Percentiles rank a stretch among this genome's conserved stretches.
These are phyloP conservation scores for Euphrasia arctica DNA, from an alignment of 305 asterid genomes.

Conservation along the genomic window DNA sequence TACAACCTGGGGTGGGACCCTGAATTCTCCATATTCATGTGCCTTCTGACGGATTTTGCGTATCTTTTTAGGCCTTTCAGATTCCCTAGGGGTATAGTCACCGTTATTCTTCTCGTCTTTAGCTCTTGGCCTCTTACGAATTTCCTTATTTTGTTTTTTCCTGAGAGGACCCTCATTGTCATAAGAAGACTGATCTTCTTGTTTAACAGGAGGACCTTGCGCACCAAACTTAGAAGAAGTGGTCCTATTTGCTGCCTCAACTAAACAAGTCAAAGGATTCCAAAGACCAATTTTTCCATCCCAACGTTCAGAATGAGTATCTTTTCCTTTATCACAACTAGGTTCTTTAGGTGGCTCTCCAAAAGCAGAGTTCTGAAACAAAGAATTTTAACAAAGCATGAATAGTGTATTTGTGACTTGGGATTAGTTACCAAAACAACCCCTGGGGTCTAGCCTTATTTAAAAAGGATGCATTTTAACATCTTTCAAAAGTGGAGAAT, in stretches of 20 bases:
- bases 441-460: background rate
- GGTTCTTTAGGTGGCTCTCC: conserved; percentile 55
- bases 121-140: conserved; percentile 38
- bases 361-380: conserved; percentile 56
- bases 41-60: conserved; percentile 43
- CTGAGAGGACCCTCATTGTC: conserved; percentile 35
- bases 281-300: conserved; percentile 76
- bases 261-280: conserved; percentile 92
- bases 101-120: conserved; percentile 43
- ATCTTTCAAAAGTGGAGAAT: background rate
- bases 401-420: conserved; percentile 10
- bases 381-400: conserved; percentile 23
- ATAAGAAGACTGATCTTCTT: conserved; percentile 34
- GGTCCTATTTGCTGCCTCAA: conserved; percentile 89
- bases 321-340: conserved; percentile 46
- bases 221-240: conserved; percentile 55
- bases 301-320: conserved; percentile 44
- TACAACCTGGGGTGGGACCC: conserved; percentile 51
- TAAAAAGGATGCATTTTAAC: background rate
- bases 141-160: conserved; percentile 40
- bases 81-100: conserved; percentile 36
- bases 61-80: conserved; percentile 53
- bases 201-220: conserved; percentile 49
- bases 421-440: background rate
- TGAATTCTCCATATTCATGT: conserved; percentile 36